Evolutionary conservation across 164 flowering plant genomes (phyloP).

Genomic region (Warburgia ugandensis): DNA sequence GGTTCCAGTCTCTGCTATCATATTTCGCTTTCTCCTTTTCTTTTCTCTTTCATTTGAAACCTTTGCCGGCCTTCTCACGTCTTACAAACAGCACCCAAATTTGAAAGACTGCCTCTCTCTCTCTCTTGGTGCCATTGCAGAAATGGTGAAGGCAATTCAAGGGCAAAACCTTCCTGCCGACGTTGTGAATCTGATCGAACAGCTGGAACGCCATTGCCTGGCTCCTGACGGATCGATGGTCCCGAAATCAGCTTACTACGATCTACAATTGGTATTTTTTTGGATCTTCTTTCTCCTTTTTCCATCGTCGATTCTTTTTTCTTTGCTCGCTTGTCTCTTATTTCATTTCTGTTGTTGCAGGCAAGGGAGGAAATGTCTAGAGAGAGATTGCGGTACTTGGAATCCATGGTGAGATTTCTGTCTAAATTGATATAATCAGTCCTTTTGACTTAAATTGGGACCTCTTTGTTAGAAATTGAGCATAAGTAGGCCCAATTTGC

Average conservation of each 20-base stretch:
- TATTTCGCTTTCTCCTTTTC: too few species aligned
- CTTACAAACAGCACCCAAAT: too few species aligned
- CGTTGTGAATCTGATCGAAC: slow-evolving; percentile 61
- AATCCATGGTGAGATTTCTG: slow-evolving; percentile 56
- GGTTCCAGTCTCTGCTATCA: too few species aligned
- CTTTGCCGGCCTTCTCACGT: too few species aligned
- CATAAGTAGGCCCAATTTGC: too few species aligned
- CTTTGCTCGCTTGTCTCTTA: not conserved
- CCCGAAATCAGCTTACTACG: slow-evolving; percentile 72
- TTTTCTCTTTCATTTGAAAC: too few species aligned
- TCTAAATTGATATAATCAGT: not conserved
- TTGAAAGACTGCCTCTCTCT: too few species aligned
- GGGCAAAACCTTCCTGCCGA: slow-evolving; percentile 57
- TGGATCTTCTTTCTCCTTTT: slow-evolving; percentile 5
- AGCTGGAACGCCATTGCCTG: slow-evolving; percentile 87
- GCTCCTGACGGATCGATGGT: slow-evolving; percentile 91
- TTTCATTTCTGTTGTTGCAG: slow-evolving; percentile 33
- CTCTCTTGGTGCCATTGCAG: too few species aligned
- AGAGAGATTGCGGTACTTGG: slow-evolving; percentile 86
- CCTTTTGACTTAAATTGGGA: not conserved
- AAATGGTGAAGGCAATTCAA: slow-evolving; percentile 49
- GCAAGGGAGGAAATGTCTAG: slow-evolving; percentile 93
- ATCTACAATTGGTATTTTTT: slow-evolving; percentile 84
- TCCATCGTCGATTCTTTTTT: not conserved
- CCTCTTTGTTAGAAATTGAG: not conserved